Evolutionary conservation across 345 rosid species (phyloP), one percentile per base, ranked within the genome.

Genomic region (Combretum micranthum): DNA sequence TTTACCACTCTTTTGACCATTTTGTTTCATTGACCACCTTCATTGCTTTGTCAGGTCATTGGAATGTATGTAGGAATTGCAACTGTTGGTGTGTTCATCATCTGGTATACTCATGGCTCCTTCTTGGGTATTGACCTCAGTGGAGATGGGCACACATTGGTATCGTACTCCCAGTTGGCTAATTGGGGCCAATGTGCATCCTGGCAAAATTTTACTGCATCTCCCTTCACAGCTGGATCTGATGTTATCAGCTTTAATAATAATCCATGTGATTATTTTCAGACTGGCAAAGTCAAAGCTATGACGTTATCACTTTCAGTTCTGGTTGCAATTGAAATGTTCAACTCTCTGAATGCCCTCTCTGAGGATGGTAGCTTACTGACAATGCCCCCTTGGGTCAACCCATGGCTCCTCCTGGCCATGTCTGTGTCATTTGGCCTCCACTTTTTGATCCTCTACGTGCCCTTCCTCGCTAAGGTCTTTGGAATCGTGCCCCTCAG

Each of bases 361-460:
- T 85, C 92, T 1, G 92, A 85, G 67, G 85, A 85, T 63, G 68
- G 81, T 17, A 85, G 92, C 73, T 83, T 85, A 42, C 20, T 77
- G 61, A 62, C 61, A 11, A 85, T 85, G 92, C 92, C 85, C 15
- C 92, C 92, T 14, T 85, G 92, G 92, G 84, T 85, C 52, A 85
- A 85, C 65, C 92, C 87, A 2, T 82, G 75, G 75, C 88, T 85
- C 61, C 77, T 85, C 10, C 32, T 78, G 46, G 92, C 92, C 46
- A 85, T 82, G 92, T 60, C 73, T 0, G 50, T 85, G 18, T 85
- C 92, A 5, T 85, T 85, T 15, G 83, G 81, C 50, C 57, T 82
- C 64, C 92, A 85, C 78, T 80, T 76, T 57, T 58, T 85, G 76
- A 82, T 85, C 67, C 77, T 85, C 4, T 85, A 85, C 9, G 75